These are phyloP conservation scores for Candida tetrigidarum DNA, from an alignment of 1,139 yeast genomes.

Conservation along the genomic window DNA sequence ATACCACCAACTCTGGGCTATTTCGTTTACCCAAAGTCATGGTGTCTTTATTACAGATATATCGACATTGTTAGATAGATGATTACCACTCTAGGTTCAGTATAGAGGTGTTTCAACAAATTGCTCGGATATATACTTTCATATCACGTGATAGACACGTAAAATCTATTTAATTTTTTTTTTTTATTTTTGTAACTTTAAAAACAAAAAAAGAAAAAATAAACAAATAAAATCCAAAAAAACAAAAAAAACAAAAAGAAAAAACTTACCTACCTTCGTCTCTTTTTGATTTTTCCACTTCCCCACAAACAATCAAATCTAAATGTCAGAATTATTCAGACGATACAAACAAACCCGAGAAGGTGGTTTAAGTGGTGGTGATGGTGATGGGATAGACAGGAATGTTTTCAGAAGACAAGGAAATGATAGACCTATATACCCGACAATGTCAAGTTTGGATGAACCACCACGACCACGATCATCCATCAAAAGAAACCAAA, in stretches of 20 bases:
- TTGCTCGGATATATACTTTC: not conserved
- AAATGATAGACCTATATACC: not conserved
- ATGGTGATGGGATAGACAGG: not conserved
- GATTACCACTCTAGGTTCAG: no score
- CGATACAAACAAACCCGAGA: slow-evolving; percentile 10
- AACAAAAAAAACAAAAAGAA: no score
- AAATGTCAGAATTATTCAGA: slow-evolving; percentile 16
- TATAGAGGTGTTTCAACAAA: no score
- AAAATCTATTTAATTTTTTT: not conserved
- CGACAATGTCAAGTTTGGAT: slow-evolving; percentile 2
- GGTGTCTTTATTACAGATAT: no score
- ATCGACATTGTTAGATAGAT: no score
- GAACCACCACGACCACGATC: not conserved
- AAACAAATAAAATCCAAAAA: not conserved
- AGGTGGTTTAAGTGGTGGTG: not conserved
- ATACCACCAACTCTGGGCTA: no score
- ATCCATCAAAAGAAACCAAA: not conserved
- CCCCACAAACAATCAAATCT: not conserved
- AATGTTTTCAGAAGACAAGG: slow-evolving; percentile 3
- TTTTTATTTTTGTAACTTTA: not conserved
- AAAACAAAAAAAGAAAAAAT: not conserved
- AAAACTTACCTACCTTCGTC: not conserved
- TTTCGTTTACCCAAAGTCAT: no score
- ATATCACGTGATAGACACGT: not conserved
- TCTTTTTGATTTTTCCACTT: not conserved